These are phyloP conservation scores for Scalesia atractyloides DNA, from an alignment of 129 eudicot species.

Conservation along the genomic window DNA sequence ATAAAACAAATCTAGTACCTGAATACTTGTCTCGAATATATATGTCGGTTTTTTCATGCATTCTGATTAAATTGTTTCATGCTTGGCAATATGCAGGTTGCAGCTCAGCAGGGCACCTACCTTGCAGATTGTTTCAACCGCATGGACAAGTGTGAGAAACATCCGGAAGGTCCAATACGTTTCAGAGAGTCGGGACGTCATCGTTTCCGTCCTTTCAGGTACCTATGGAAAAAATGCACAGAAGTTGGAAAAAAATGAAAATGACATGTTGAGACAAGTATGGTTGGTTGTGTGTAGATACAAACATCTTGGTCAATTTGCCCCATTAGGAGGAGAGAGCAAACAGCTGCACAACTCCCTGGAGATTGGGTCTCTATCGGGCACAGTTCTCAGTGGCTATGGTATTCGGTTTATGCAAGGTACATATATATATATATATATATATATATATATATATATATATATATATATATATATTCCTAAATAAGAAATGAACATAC, in stretches of 20 bases:
- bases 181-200: conserved; percentile 80
- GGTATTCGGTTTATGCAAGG: conserved; percentile 96
- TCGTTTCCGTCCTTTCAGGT: conserved; percentile 88
- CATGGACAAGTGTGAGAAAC: conserved; percentile 73
- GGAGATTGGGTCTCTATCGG: conserved; percentile 97
- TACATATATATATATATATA: neutral
- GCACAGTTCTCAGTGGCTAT: conserved; percentile 82
- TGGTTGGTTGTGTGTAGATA: conserved; percentile 42
- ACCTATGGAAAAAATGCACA: conserved; percentile 22
- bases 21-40: no score
- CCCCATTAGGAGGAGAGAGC: conserved; percentile 86
- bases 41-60: no score
- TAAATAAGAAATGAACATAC: neutral
- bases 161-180: conserved; percentile 92
- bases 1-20: no score
- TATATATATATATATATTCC: neutral
- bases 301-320: conserved; percentile 86
- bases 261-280: neutral
- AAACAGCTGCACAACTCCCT: conserved; percentile 88
- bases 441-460: neutral
- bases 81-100: conserved; percentile 57
- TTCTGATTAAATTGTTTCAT: no score
- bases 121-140: conserved; percentile 91
- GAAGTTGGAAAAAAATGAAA: neutral
- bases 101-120: conserved; percentile 89